A percentile compares a stretch with the other conserved stretches of the same genome.
Conservation (phyloP, 805 yeast species). For the Pichia manshurica region DNA sequence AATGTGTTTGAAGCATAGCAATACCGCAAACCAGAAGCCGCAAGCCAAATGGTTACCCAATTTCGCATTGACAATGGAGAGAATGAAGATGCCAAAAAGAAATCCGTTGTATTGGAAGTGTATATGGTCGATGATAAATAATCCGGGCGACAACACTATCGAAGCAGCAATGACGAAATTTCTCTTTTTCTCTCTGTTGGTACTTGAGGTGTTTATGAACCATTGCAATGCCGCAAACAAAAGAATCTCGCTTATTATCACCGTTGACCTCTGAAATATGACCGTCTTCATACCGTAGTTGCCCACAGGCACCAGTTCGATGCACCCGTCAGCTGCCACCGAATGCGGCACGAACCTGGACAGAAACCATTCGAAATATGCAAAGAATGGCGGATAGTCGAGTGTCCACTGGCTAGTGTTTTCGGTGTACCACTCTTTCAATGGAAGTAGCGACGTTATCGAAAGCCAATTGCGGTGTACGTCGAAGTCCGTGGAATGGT, state of each 20-base stretch:
- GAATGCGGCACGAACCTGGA: constrained; percentile 61
- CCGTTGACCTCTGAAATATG: constrained; percentile 76
- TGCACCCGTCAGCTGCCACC: constrained; percentile 70
- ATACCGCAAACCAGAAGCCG: constrained; percentile 64
- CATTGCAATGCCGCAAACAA: constrained; percentile 67
- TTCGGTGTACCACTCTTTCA: constrained; percentile 79
- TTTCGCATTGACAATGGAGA: constrained; percentile 68
- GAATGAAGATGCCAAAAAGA: constrained; percentile 76
- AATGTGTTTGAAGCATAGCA: constrained; percentile 91
- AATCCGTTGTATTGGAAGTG: constrained; percentile 97
- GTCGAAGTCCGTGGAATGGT: constrained; percentile 93
- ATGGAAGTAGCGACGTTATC: constrained; percentile 69
- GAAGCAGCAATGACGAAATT: constrained; percentile 77
- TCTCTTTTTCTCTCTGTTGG: constrained; percentile 35
- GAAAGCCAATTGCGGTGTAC: constrained; percentile 98
- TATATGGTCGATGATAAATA: constrained; percentile 86
- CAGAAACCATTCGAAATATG: constrained; percentile 84
- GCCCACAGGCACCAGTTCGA: constrained; percentile 62
- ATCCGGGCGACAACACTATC: constrained; percentile 81
- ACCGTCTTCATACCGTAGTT: constrained; percentile 72
- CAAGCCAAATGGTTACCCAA: constrained; percentile 50
- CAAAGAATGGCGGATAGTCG: constrained; percentile 97
- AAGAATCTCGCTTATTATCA: constrained; percentile 67
- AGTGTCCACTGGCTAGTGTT: constrained; percentile 82
- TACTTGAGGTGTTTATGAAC: constrained; percentile 47